Evolutionary conservation across 768 basidiomycete species (phyloP).

Genomic region (Russula sp.): DNA sequence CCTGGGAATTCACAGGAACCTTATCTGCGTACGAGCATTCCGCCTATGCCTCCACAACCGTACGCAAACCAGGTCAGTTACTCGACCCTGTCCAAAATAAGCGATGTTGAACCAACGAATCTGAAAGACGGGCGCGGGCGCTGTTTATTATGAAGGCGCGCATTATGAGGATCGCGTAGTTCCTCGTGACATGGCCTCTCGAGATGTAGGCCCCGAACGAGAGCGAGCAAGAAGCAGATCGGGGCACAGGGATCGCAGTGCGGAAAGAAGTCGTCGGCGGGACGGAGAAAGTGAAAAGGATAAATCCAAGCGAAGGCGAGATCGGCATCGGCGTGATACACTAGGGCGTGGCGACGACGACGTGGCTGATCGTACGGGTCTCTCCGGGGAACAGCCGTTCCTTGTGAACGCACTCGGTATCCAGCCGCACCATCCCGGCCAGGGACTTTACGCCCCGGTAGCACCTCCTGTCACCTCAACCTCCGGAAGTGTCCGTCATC

Average conservation of each 20-base stretch:
- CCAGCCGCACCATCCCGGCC: constrained; percentile 8
- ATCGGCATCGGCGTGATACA: constrained; percentile 12
- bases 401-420: constrained; percentile 18
- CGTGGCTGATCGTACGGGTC: neutral
- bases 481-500: neutral
- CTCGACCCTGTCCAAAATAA: neutral
- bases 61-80: constrained; percentile 17
- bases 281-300: constrained; percentile 14
- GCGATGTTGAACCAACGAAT: neutral
- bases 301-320: constrained; percentile 7
- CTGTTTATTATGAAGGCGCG: constrained; percentile 17
- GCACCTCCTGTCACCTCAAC: constrained; percentile 1
- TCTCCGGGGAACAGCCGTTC: neutral
- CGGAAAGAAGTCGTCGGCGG: constrained; percentile 14
- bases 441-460: constrained; percentile 3
- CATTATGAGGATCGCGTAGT: constrained; percentile 18
- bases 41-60: constrained; percentile 5
- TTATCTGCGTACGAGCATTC: constrained; percentile 13
- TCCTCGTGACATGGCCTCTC: constrained; percentile 13
- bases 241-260: constrained; percentile 13
- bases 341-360: neutral
- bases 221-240: constrained; percentile 13
- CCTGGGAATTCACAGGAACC: constrained; percentile 16
- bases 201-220: constrained; percentile 1
- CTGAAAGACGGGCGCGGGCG: constrained; percentile 14